Evolutionary conservation across 352 stramenopile genomes (phyloP).

Genomic region (Phytophthora agathidicida): DNA sequence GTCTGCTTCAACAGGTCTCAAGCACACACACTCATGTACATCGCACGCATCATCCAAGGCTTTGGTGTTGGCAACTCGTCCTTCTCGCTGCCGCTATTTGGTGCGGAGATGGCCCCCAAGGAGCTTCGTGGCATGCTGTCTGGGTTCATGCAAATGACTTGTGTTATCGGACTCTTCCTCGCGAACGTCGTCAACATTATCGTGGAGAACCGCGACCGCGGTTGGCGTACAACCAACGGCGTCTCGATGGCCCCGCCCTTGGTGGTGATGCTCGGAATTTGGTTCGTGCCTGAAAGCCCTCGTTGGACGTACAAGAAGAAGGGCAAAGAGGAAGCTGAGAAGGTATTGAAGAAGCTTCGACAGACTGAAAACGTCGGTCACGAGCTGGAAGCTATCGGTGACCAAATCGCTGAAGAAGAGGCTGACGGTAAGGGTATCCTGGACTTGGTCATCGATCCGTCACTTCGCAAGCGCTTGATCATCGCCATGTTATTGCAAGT

Average conservation of each 20-base stretch:
- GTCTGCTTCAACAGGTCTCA: conserved; percentile 34
- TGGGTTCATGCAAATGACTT: conserved; percentile 49
- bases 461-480: conserved; percentile 28
- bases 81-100: conserved; percentile 42
- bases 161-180: conserved; percentile 39
- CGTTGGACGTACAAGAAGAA: conserved; percentile 50
- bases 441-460: conserved; percentile 34
- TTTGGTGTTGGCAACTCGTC: conserved; percentile 44
- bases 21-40: conserved; percentile 28
- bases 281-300: conserved; percentile 45
- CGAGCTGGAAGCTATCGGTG: conserved; percentile 42
- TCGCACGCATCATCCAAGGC: conserved; percentile 40
- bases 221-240: conserved; percentile 44
- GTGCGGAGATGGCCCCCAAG: conserved; percentile 43
- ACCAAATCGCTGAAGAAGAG: conserved; percentile 41
- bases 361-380: conserved; percentile 37
- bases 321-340: conserved; percentile 32
- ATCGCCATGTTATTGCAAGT: conserved; percentile 41
- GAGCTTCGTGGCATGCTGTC: conserved; percentile 41
- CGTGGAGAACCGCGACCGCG: conserved; percentile 32
- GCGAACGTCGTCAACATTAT: conserved; percentile 46
- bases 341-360: conserved; percentile 37
- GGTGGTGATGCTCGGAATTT: conserved; percentile 45
- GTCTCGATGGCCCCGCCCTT: conserved; percentile 36
- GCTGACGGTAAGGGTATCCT: conserved; percentile 14